Percentiles rank a stretch among this genome's conserved stretches.
Conservation (phyloP, 2,329 filamentous ascomycete species). For the Fusarium cicatricum region DNA sequence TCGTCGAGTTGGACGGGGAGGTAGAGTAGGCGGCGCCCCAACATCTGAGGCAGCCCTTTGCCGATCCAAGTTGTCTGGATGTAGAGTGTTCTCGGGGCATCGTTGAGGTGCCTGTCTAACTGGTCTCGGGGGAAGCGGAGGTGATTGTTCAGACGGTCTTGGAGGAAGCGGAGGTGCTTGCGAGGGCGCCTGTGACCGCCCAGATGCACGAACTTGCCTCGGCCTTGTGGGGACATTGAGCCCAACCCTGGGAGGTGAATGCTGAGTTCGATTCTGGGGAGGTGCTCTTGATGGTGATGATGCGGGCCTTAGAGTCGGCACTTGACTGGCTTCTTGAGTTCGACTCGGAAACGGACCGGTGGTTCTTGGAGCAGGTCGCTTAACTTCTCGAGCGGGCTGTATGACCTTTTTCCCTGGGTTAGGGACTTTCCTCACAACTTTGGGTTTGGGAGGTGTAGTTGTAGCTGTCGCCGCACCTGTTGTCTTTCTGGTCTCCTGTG, state of each 20-base stretch:
- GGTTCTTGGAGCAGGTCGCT: slow-evolving; percentile 25
- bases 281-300: slow-evolving; percentile 9
- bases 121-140: slow-evolving; percentile 29
- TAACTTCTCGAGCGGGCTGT: slow-evolving; percentile 26
- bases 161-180: slow-evolving; percentile 23
- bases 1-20: slow-evolving; percentile 39
- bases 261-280: slow-evolving; percentile 6
- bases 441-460: slow-evolving; percentile 13
- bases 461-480: not conserved
- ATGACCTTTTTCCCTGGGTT: slow-evolving; percentile 20
- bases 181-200: slow-evolving; percentile 11
- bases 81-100: slow-evolving; percentile 19
- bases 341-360: slow-evolving; percentile 38
- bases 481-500: slow-evolving; percentile 13
- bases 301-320: not conserved
- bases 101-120: slow-evolving; percentile 18
- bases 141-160: slow-evolving; percentile 22
- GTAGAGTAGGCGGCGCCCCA: slow-evolving; percentile 36
- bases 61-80: slow-evolving; percentile 1
- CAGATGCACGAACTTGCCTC: slow-evolving; percentile 1
- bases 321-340: slow-evolving; percentile 19
- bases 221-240: slow-evolving; percentile 10
- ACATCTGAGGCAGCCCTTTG: slow-evolving; percentile 36
- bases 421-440: slow-evolving; percentile 28
- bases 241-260: slow-evolving; percentile 5